Base-by-base conservation (phyloP, 1,284 basidiomycete genomes). In the Wolfiporia cocos region DNA sequence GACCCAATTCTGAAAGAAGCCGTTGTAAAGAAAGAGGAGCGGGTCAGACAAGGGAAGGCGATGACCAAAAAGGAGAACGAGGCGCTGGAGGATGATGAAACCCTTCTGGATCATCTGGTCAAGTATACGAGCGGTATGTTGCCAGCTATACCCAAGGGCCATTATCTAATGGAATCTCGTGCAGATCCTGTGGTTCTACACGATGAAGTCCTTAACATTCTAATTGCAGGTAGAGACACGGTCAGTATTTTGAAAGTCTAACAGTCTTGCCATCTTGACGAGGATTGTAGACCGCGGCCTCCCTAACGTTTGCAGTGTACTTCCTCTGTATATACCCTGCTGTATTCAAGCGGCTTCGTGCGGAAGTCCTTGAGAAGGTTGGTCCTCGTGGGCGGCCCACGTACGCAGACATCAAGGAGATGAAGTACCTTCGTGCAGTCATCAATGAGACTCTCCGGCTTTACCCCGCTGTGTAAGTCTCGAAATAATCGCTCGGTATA, bases 1-100 rank as follows among this genome's bases (percentile, higher is more conserved):
- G 58, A 69, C 14, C 71, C 71, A 0, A 68, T 78, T 18, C 46
- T 77, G 21, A 47, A 59, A 21, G 62, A 62, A 3, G 67, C 66
- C 15, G 49, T 69, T 23, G 46, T 44, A 37, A 69, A 63, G 49
- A 53, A 54, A 10, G 45, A 51, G 35, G 53, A 54, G 20, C 57
- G 47, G 14, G 37, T 53, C 14, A 36, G 37, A 1, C 31, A 35
- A 21, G 42, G 37, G n/a, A 42, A 52, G 11, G 48, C 40, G 1
- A 47, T 49, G n/a, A 46, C 47, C 5, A 49, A 49, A 9, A 55
- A 61, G 15, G 48, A 50, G 3, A 14, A 28, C 26, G 26, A 28
- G 26, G n/a, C n/a, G n/a, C n/a, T n/a, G n/a, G 26, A 28, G 9
- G 26, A 28, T 7, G 26, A 28, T 9, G 58, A 63, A 41, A 66